Percentiles rank a stretch among this genome's conserved stretches.
Conservation (phyloP, 78 protist species). For the Speleostelium caveatum region DNA sequence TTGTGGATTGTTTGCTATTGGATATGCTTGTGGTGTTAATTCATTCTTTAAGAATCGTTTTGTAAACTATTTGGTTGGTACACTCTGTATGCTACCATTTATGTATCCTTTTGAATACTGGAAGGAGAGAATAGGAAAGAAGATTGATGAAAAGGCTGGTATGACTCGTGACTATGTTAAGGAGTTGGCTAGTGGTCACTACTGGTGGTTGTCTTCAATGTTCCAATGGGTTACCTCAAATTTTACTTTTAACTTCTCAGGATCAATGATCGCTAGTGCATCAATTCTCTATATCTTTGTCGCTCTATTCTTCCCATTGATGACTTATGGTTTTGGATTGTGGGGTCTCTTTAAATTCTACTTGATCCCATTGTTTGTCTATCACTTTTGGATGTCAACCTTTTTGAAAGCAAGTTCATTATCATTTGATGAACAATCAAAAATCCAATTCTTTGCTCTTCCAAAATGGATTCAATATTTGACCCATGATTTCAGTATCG, state of each 20-base stretch:
- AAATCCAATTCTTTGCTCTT: constrained; percentile 31
- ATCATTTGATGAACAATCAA: not conserved
- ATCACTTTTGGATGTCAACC: constrained; percentile 79
- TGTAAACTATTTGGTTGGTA: constrained; percentile 63
- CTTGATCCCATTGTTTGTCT: constrained; percentile 76
- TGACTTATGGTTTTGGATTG: constrained; percentile 66
- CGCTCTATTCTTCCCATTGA: constrained; percentile 65
- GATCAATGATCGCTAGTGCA: constrained; percentile 12
- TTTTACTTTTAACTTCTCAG: constrained; percentile 22
- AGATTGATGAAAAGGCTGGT: not conserved
- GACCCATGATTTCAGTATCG: constrained; percentile 58
- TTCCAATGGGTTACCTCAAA: constrained; percentile 46
- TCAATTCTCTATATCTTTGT: constrained; percentile 39
- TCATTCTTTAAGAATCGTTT: constrained; percentile 35
- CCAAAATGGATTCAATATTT: constrained; percentile 46
- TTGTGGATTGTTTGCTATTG: constrained; percentile 70
- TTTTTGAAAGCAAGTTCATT: constrained; percentile 43
- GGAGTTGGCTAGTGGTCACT: constrained; percentile 29
- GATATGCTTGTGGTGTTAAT: constrained; percentile 69
- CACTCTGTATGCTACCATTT: constrained; percentile 64
- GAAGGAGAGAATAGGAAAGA: constrained; percentile 49
- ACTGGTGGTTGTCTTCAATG: constrained; percentile 56
- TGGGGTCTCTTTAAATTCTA: constrained; percentile 79
- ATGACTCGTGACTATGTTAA: constrained; percentile 23
- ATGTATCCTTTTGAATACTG: constrained; percentile 73